phyloP scores from a whole-genome alignment of 2,329 filamentous ascomycete species.

The Cladosporium oxysporum region DNA sequence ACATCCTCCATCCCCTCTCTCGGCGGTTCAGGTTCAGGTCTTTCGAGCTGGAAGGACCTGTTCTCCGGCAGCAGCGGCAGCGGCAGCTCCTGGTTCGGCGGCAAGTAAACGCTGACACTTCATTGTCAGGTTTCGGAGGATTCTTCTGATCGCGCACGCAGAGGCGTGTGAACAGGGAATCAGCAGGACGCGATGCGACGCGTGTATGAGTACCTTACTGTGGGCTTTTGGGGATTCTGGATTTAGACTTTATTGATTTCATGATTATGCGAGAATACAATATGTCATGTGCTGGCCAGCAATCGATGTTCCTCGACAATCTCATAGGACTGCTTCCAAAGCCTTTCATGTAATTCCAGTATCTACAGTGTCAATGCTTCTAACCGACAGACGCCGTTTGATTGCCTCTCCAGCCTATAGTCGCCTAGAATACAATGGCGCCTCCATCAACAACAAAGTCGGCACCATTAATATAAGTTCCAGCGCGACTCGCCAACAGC shows the following conservation, averaged over 20 bases:
- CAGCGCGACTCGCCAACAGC: slow-evolving; percentile 38
- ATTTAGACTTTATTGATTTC: background rate
- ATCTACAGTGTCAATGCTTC: background rate
- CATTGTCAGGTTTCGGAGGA: background rate
- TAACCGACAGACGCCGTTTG: background rate
- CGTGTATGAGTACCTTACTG: background rate
- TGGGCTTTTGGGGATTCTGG: background rate
- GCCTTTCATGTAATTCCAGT: background rate
- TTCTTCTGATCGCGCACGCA: background rate
- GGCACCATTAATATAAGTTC: slow-evolving; percentile 41
- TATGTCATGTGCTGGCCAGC: background rate
- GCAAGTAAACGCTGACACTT: slow-evolving; percentile 3
- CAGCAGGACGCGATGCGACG: background rate
- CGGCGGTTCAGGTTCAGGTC: background rate
- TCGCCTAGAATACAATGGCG: slow-evolving; percentile 31
- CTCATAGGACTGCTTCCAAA: background rate
- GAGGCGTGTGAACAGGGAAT: background rate
- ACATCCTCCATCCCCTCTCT: background rate
- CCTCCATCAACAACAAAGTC: slow-evolving; percentile 42
- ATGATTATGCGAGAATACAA: slow-evolving; percentile 1
- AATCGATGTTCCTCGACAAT: background rate
- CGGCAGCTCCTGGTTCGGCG: background rate
- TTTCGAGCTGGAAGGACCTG: background rate
- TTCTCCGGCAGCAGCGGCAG: background rate
- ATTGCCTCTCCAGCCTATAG: background rate